phyloP scores from a whole-genome alignment of 1,139 yeast species.

The Komagataea norvegica region DNA sequence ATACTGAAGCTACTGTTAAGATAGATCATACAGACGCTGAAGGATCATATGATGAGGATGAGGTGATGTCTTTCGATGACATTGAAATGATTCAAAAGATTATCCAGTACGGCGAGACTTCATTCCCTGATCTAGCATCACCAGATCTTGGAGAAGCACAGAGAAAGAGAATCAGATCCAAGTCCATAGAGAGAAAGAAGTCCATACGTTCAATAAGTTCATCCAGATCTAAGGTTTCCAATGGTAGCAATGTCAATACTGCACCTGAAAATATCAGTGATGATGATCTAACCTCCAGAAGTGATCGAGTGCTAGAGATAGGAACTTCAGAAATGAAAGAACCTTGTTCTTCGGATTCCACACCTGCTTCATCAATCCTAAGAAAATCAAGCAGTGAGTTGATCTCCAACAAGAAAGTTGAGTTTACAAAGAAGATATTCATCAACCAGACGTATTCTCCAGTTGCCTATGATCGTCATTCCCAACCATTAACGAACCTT shows the following conservation, averaged over 20 bases:
- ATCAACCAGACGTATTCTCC: constrained; percentile 26
- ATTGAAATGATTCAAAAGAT: constrained; percentile 25
- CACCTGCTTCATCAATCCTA: constrained; percentile 13
- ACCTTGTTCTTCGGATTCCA: constrained; percentile 10
- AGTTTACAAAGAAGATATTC: constrained; percentile 24
- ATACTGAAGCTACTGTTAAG: neutral
- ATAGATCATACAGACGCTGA: neutral
- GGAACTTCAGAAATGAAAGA: constrained; percentile 15
- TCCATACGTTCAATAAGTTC: constrained; percentile 23
- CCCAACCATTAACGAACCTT: constrained; percentile 20
- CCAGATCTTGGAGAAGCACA: constrained; percentile 26
- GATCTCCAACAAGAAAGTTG: constrained; percentile 17
- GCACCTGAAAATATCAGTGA: neutral
- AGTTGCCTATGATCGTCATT: constrained; percentile 25
- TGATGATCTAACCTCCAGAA: constrained; percentile 1
- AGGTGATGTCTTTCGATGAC: constrained; percentile 20
- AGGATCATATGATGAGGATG: constrained; percentile 10
- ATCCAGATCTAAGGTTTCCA: constrained; percentile 1
- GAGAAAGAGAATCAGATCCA: constrained; percentile 24
- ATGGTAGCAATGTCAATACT: neutral
- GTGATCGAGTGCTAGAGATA: constrained; percentile 11
- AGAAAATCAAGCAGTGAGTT: constrained; percentile 4
- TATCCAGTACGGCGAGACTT: constrained; percentile 27
- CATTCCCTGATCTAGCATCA: constrained; percentile 25
- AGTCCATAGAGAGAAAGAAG: constrained; percentile 25